These are phyloP conservation scores for Dendrobium catenatum DNA, from an alignment of 106 monocot genomes.

Conservation along the genomic window DNA sequence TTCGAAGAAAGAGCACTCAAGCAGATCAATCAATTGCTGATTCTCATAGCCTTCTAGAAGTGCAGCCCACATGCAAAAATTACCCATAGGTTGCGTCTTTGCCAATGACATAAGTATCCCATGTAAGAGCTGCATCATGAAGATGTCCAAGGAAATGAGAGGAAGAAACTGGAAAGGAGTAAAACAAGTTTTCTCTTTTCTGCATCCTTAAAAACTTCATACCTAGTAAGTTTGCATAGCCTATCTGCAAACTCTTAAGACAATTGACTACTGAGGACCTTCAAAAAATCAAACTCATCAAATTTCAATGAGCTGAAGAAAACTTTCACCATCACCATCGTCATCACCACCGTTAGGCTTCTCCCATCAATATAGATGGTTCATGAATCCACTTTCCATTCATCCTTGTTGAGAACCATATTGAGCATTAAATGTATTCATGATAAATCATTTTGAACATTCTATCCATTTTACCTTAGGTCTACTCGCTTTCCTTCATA, in stretches of 20 bases:
- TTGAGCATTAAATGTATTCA: too few relatives aligned
- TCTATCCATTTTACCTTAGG: too few relatives aligned
- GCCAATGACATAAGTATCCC: neutral
- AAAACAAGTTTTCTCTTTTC: neutral
- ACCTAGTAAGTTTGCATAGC: neutral
- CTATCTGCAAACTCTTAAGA: neutral
- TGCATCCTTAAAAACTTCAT: neutral
- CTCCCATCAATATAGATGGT: too few relatives aligned
- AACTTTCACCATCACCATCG: too few relatives aligned
- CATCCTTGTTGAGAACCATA: too few relatives aligned
- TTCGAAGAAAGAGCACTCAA: neutral
- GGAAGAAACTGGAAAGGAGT: neutral
- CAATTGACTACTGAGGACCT: neutral
- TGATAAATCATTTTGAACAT: too few relatives aligned
- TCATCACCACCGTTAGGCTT: too few relatives aligned
- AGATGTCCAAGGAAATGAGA: neutral
- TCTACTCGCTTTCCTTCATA: too few relatives aligned
- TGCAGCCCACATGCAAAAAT: neutral
- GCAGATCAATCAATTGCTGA: neutral
- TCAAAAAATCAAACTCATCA: neutral
- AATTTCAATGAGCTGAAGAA: too few relatives aligned
- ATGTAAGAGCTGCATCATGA: neutral
- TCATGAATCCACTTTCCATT: too few relatives aligned
- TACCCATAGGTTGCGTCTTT: neutral
- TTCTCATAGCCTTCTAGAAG: neutral